Conservation (phyloP, 805 yeast species). For the Saccharomyces kudriavzevii region DNA sequence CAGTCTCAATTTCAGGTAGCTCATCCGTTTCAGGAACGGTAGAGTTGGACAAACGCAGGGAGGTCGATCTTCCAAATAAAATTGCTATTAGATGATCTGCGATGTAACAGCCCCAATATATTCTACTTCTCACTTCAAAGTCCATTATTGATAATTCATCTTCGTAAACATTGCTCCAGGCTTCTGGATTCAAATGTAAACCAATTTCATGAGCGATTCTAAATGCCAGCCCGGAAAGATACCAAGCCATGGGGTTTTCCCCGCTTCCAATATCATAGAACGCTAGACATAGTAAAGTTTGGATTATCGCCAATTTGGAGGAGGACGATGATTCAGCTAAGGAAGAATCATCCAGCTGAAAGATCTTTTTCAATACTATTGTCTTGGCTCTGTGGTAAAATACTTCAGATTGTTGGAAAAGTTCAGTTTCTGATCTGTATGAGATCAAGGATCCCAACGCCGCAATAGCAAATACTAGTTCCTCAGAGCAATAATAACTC, state of each 20-base stretch:
- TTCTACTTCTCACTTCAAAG: constrained; percentile 46
- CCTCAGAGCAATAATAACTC: constrained; percentile 43
- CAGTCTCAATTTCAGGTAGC: constrained; percentile 46
- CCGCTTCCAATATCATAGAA: constrained; percentile 53
- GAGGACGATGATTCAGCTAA: constrained; percentile 28
- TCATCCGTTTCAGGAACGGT: constrained; percentile 49
- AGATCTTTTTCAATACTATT: constrained; percentile 34
- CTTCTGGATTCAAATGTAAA: constrained; percentile 47
- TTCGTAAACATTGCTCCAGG: constrained; percentile 39
- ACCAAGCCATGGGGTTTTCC: constrained; percentile 51
- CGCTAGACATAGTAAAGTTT: constrained; percentile 45
- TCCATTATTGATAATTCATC: constrained; percentile 38
- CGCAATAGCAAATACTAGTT: constrained; percentile 44
- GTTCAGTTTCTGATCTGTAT: constrained; percentile 22
- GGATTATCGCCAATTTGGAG: constrained; percentile 44
- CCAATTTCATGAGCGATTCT: constrained; percentile 56
- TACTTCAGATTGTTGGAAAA: constrained; percentile 32
- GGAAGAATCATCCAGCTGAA: constrained; percentile 21
- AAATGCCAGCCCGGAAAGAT: constrained; percentile 49
- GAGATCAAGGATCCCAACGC: constrained; percentile 47
- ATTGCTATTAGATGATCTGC: constrained; percentile 53
- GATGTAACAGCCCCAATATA: constrained; percentile 55
- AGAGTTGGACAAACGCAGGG: constrained; percentile 45
- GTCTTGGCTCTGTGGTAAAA: constrained; percentile 42
- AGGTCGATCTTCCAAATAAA: constrained; percentile 47